phyloP scores from a whole-genome alignment of 495 filamentous ascomycete species.

The Delitschia confertaspora region DNA sequence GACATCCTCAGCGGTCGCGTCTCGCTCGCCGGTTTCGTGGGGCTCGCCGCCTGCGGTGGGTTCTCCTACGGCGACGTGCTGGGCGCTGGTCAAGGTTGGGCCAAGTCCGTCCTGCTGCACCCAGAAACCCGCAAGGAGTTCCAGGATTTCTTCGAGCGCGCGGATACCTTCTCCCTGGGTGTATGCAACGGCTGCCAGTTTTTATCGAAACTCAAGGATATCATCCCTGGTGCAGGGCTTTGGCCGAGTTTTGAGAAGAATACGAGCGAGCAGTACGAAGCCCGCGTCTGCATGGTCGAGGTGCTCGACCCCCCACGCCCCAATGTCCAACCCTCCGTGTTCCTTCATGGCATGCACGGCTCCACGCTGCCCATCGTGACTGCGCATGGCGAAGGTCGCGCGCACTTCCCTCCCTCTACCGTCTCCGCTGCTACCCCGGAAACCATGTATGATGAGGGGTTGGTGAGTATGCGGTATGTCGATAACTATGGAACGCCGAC shows the following conservation, averaged over 20 bases:
- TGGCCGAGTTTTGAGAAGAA: slow-evolving; percentile 91
- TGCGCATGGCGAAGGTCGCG: slow-evolving; percentile 87
- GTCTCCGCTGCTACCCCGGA: slow-evolving; percentile 39
- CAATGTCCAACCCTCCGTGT: slow-evolving; percentile 55
- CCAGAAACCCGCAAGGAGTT: slow-evolving; percentile 68
- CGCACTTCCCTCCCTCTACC: slow-evolving; percentile 52
- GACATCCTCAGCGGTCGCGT: slow-evolving; percentile 71
- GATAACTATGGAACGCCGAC: slow-evolving; percentile 70
- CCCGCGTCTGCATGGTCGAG: slow-evolving; percentile 78
- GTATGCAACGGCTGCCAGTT: slow-evolving; percentile 99
- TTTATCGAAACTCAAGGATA: slow-evolving; percentile 67
- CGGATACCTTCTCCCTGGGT: slow-evolving; percentile 84
- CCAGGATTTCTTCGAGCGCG: slow-evolving; percentile 74
- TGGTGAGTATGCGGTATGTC: slow-evolving; percentile 70
- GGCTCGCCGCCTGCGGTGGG: slow-evolving; percentile 88
- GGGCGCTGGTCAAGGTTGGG: slow-evolving; percentile 92
- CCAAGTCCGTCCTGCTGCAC: slow-evolving; percentile 85
- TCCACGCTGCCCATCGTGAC: slow-evolving; percentile 77
- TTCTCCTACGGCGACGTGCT: slow-evolving; percentile 97
- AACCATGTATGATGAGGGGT: slow-evolving; percentile 49
- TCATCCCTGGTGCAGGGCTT: slow-evolving; percentile 75
- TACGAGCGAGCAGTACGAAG: slow-evolving; percentile 85
- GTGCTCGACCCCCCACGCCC: slow-evolving; percentile 51
- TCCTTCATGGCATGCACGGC: slow-evolving; percentile 85
- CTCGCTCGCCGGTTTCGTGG: slow-evolving; percentile 71